A percentile compares a stretch with the other conserved stretches of the same genome.
phyloP scores from a whole-genome alignment of 768 basidiomycete genomes.

The Auricularia cornea region DNA sequence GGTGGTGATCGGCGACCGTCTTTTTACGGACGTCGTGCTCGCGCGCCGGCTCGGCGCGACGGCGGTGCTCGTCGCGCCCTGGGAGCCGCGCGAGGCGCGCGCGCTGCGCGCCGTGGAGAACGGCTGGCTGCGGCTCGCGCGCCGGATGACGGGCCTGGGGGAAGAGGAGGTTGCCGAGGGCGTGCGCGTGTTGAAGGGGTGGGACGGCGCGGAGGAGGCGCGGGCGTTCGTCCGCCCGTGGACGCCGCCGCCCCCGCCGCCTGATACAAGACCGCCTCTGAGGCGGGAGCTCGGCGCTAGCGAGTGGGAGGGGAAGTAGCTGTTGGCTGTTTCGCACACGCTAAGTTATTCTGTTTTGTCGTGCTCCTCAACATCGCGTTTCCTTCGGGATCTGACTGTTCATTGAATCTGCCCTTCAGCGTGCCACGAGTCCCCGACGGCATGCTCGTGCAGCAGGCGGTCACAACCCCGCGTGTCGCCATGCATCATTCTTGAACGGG shows the following conservation, averaged over 20 bases:
- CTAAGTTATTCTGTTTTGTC: no score
- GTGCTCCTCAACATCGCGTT: no score
- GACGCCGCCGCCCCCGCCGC: background rate
- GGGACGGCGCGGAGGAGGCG: background rate
- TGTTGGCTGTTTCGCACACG: no score
- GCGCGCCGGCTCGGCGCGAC: conserved; percentile 55
- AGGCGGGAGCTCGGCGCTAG: no score
- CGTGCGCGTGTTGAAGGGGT: background rate
- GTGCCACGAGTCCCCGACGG: no score
- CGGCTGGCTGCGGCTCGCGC: background rate
- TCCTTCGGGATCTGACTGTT: no score
- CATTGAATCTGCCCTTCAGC: no score
- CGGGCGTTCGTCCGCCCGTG: background rate
- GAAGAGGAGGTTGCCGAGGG: background rate
- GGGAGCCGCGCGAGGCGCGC: background rate
- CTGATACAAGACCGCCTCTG: no score
- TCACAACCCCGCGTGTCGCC: no score
- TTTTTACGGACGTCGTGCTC: conserved; percentile 87
- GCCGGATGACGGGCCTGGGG: background rate
- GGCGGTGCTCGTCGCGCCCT: background rate
- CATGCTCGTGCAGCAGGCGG: no score
- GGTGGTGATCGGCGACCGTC: conserved; percentile 81
- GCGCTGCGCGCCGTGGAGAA: background rate
- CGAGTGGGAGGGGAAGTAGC: no score
- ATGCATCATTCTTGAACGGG: no score